Evolutionary conservation across 306 rosid species (phyloP), one percentile per base, ranked within the genome.

Genomic region (Cyclanthera cordifolia): DNA sequence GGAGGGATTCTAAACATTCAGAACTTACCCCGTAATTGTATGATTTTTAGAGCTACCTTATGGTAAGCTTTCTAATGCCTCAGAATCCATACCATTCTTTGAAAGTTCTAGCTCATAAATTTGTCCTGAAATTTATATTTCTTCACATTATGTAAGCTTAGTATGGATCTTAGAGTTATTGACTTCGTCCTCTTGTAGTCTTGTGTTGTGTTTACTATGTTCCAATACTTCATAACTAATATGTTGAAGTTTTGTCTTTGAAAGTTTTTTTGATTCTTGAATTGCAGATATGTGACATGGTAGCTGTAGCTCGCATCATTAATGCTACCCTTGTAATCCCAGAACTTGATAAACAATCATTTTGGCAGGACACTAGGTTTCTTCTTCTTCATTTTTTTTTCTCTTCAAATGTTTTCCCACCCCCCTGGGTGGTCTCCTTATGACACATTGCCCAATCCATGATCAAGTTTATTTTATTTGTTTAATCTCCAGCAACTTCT

Each of bases 211-310:
- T 12, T 41, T 41, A 20, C 13, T 63, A 1, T 21, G 13, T 45
- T 41, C 34, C 37, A 65, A 24, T 65, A 45, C 28, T 45, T 14
- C 53, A 7, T 65, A 45, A 24, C 14, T 24, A 23, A 6, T 23
- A 71, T 19, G 41, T 46, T 32, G 10, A 41, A 34, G 20, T 49
- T 28, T 12, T 69, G 70, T 65, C 54, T 46, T 46, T 66, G 8
- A 83, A 63, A 58, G 24, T 21, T 11, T 63, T 32, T 37, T 59
- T 74, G 58, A 55, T 80, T 24, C 72, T 67, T 74, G 66, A 37
- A 39, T 63, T 80, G 74, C 88, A 93, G 99, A 93, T 93, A 80
- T 93, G 99, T 69, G 96, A 93, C 78, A 93, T 93, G 99, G 96
- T 93, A 45, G 96, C 95, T 68, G 88, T 93, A 74, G 94, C 99